phyloP scores from a whole-genome alignment of 306 rosid genomes.

The Psophocarpus tetragonolobus region DNA sequence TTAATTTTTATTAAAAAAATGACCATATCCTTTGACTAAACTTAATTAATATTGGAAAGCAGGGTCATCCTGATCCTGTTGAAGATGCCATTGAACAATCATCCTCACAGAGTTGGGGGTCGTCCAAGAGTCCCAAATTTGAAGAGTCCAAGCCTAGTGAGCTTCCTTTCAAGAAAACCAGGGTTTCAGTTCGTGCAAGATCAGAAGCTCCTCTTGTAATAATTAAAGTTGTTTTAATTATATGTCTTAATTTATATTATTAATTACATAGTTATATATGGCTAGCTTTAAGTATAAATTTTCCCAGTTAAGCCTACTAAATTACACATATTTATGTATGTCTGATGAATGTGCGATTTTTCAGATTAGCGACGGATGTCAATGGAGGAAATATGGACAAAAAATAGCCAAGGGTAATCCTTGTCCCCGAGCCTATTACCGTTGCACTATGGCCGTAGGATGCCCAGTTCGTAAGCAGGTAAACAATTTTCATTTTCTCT shows the following conservation, averaged over 20 bases:
- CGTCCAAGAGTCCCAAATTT: slow-evolving; percentile 34
- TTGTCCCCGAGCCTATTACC: slow-evolving; percentile 65
- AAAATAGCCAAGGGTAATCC: slow-evolving; percentile 66
- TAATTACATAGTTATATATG: neutral
- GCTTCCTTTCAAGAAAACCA: slow-evolving; percentile 40
- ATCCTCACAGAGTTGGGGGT: slow-evolving; percentile 38
- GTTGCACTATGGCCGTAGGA: slow-evolving; percentile 60
- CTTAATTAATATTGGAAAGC: slow-evolving; percentile 25
- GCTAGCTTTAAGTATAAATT: neutral
- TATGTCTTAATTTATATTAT: neutral
- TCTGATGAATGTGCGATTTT: neutral
- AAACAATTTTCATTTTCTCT: neutral
- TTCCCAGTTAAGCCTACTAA: neutral
- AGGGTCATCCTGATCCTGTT: neutral
- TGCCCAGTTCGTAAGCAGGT: slow-evolving; percentile 66
- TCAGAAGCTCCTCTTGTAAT: slow-evolving; percentile 48
- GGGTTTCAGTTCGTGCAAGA: slow-evolving; percentile 53
- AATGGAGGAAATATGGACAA: slow-evolving; percentile 75
- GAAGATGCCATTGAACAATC: slow-evolving; percentile 36
- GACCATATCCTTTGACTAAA: neutral
- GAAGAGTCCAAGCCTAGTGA: slow-evolving; percentile 34
- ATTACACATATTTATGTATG: neutral
- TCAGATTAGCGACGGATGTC: slow-evolving; percentile 64
- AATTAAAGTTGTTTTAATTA: neutral
- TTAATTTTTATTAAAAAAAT: neutral